Evolutionary conservation across 768 basidiomycete genomes (phyloP), one percentile per base, ranked within the genome.

Genomic region (Imleria badia): DNA sequence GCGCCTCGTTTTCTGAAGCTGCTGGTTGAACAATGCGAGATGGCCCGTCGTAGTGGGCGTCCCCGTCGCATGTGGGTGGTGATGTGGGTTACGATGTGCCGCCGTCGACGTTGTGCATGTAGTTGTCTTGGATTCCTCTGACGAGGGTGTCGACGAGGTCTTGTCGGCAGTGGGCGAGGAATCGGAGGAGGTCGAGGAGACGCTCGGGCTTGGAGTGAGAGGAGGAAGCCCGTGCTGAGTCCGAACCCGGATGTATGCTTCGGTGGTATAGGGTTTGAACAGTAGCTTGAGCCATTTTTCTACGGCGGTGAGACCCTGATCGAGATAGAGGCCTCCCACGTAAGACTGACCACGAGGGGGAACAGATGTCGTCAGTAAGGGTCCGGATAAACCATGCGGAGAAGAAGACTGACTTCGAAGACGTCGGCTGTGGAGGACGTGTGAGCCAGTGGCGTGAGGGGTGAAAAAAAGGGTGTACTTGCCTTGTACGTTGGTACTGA

Each of bases 1-100:
- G 48, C 75, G 76, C 63, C 75, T 76, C 26, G 65, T 60, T 70
- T 81, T 86, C 70, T 87, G 84, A 51, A 91, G 67, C 52, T 81
- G 75, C 72, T 91, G 89, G 65, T 92, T 92, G 77, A 92, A 91
- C 49, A 92, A 71, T 35, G 87, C 85, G 12, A 92, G 80, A 65
- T 91, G 86, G 5, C 90, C 90, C 31, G 72, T 70, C 45, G 67
- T 73, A 13, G 72, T 64, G 29, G 69, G 53, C 38, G 66, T 66
- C 26, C 64, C 61, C 15, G 66, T 50, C 39, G 66, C 55, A 23
- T 48, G 68, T n/a, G 65, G 56, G 19, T 51, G 42, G 13, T 34
- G 59, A 1, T 20, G 46, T 5, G n/a, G 29, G 58, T 12, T 45
- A 30, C 51, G 51, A 47, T 11, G 56, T 22, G 23, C 49, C 31